Conservation (phyloP, 768 basidiomycete genomes). For the Tricholomella constricta region DNA sequence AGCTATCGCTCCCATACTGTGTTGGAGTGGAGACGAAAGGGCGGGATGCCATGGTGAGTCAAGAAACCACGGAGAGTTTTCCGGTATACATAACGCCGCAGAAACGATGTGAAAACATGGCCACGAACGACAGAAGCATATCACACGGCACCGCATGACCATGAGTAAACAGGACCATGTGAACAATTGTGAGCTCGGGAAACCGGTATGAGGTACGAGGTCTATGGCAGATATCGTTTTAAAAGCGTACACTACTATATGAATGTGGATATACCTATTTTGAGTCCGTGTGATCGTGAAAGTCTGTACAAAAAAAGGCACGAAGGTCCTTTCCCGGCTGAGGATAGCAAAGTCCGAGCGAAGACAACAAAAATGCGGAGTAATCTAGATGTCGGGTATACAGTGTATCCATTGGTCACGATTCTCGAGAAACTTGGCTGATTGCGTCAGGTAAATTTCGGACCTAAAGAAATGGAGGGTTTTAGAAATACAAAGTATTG, state of each 20-base stretch:
- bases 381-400: background rate
- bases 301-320: constrained; percentile 9
- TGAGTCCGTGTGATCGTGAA: constrained; percentile 12
- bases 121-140: background rate
- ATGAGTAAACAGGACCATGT: background rate
- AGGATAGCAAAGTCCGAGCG: constrained; percentile 12
- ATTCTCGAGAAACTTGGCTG: constrained; percentile 33
- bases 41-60: constrained; percentile 44
- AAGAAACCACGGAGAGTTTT: constrained; percentile 41
- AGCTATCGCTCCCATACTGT: constrained; percentile 55
- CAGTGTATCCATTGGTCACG: constrained; percentile 10
- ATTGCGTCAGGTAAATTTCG: constrained; percentile 54
- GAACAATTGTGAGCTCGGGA: background rate
- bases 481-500: background rate
- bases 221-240: constrained; percentile 10
- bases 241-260: constrained; percentile 9
- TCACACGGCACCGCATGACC: background rate
- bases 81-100: constrained; percentile 20
- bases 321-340: constrained; percentile 6
- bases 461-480: constrained; percentile 38
- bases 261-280: constrained; percentile 8
- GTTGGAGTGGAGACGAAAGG: constrained; percentile 45
- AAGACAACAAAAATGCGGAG: background rate
- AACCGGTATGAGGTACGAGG: background rate
- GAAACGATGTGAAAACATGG: constrained; percentile 6